phyloP scores from a whole-genome alignment of 2,329 filamentous ascomycete species.

The Penicillium crustosum region DNA sequence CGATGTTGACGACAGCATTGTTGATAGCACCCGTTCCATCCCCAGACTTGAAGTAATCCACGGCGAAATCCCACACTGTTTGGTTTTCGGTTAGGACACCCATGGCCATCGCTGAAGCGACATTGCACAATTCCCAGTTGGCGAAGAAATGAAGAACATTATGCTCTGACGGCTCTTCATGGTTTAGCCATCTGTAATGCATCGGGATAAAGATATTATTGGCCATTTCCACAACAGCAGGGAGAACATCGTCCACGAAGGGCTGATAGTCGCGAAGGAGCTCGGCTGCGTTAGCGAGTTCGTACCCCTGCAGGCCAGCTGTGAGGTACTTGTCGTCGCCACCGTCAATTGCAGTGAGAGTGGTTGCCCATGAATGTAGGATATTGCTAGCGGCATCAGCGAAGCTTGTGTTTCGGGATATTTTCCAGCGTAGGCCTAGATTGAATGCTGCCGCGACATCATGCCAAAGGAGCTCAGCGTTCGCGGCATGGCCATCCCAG shows the following conservation, averaged over 20 bases:
- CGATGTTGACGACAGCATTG: too few relatives aligned
- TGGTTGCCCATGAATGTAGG: constrained; percentile 6
- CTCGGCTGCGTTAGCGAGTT: constrained; percentile 15
- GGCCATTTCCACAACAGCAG: background rate
- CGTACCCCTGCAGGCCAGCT: constrained; percentile 12
- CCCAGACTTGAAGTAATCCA: constrained; percentile 12
- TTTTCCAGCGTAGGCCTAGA: constrained; percentile 15
- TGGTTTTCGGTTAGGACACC: constrained; percentile 14
- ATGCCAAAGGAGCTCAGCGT: too few relatives aligned
- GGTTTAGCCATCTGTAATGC: constrained; percentile 2
- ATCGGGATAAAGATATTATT: constrained; percentile 3
- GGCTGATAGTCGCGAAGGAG: constrained; percentile 12
- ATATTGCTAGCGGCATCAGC: constrained; percentile 11
- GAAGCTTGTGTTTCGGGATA: constrained; percentile 4
- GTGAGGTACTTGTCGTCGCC: constrained; percentile 8
- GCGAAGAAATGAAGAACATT: constrained; percentile 2
- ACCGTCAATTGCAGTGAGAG: constrained; percentile 1
- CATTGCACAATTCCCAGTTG: constrained; percentile 3
- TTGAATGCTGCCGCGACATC: constrained; percentile 6
- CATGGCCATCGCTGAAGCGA: constrained; percentile 12
- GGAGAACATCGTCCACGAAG: constrained; percentile 1
- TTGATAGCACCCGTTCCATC: constrained; percentile 2
- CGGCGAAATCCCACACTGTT: constrained; percentile 9
- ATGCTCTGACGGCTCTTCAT: constrained; percentile 6
- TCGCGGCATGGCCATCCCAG: too few relatives aligned